These are phyloP conservation scores for Crithidia acanthocephali DNA, from an alignment of 208 protist genomes.

Conservation along the genomic window DNA sequence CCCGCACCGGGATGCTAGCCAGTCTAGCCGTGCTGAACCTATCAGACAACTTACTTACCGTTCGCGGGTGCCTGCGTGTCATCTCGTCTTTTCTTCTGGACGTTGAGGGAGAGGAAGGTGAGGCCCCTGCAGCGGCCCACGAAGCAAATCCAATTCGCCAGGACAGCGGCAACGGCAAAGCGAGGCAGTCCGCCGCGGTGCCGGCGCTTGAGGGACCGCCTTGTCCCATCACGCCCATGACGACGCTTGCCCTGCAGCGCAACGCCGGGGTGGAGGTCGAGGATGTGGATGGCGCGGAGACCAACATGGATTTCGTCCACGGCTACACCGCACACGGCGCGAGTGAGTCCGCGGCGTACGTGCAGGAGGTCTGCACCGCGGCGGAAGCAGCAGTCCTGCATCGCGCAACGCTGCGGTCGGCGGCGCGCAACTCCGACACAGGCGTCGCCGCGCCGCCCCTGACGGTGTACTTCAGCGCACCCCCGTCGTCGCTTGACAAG, in stretches of 20 bases:
- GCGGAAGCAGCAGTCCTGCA: slow-evolving; percentile 28
- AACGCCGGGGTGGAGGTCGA: slow-evolving; percentile 41
- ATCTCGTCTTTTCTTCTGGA: slow-evolving; percentile 55
- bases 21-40: slow-evolving; percentile 60
- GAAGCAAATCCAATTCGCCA: neutral
- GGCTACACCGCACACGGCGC: slow-evolving; percentile 5
- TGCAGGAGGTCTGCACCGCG: slow-evolving; percentile 30
- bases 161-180: neutral
- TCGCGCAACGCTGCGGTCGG: slow-evolving; percentile 22
- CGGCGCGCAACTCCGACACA: neutral
- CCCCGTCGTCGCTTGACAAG: neutral
- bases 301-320: neutral
- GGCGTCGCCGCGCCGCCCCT: slow-evolving; percentile 3
- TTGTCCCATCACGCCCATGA: slow-evolving; percentile 12
- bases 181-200: neutral
- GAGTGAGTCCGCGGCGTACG: slow-evolving; percentile 10
- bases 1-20: slow-evolving; percentile 49
- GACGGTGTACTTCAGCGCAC: slow-evolving; percentile 33
- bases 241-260: slow-evolving; percentile 47
- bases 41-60: slow-evolving; percentile 65
- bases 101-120: slow-evolving; percentile 6
- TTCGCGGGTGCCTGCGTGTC: slow-evolving; percentile 52
- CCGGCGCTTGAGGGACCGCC: slow-evolving; percentile 18
- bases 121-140: too few relatives aligned
- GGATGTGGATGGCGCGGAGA: neutral